phyloP scores from a whole-genome alignment of 2,329 filamentous ascomycete species.

The Colletotrichum australisinense region DNA sequence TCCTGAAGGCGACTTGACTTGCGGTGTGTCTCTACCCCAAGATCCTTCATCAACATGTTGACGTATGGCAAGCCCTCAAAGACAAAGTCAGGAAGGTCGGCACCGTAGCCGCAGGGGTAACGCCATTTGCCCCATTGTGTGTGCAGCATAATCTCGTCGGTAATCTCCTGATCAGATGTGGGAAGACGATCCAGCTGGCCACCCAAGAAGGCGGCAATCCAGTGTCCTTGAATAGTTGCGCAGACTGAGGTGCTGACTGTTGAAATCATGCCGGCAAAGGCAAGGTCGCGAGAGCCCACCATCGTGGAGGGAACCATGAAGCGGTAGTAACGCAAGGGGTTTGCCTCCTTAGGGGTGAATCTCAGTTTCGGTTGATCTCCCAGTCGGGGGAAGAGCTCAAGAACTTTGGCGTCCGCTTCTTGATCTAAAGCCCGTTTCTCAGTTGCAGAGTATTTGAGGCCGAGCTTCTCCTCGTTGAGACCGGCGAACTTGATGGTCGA shows the following conservation, averaged over 20 bases:
- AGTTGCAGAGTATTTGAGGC: neutral
- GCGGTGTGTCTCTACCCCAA: slow-evolving; percentile 35
- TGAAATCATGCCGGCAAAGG: neutral
- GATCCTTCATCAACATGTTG: slow-evolving; percentile 39
- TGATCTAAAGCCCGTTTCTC: neutral
- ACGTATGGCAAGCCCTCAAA: slow-evolving; percentile 70
- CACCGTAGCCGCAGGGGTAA: slow-evolving; percentile 63
- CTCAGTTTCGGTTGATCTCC: neutral
- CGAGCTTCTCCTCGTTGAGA: neutral
- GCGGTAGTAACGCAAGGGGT: neutral
- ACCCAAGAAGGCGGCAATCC: neutral
- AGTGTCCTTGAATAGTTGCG: neutral
- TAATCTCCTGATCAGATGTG: neutral
- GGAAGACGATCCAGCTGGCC: neutral
- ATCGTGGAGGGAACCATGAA: neutral
- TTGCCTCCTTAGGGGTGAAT: neutral
- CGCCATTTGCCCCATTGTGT: slow-evolving; percentile 65
- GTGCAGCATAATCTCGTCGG: slow-evolving; percentile 51
- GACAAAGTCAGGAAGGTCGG: slow-evolving; percentile 63
- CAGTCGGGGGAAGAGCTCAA: neutral
- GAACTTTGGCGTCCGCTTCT: neutral
- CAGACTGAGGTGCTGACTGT: neutral
- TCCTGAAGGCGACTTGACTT: slow-evolving; percentile 35
- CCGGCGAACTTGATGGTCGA: neutral
- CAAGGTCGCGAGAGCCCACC: neutral